Base-by-base conservation (phyloP, 495 filamentous ascomycete genomes). In the Penicillium canariense region DNA sequence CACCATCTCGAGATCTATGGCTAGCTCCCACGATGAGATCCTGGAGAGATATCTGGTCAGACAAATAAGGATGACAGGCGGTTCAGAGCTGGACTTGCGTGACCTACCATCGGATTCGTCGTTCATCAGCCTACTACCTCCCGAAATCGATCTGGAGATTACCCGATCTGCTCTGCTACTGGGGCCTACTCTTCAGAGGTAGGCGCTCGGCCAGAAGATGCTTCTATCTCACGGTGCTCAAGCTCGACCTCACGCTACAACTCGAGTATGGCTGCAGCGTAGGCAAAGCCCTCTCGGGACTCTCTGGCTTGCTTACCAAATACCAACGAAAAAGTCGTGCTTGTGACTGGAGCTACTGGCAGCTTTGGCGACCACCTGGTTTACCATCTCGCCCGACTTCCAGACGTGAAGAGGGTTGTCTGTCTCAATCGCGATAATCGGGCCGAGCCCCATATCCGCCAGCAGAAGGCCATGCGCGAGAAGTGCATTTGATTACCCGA, bases 1-100 rank as follows among this genome's bases (percentile, higher is more conserved):
- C 2, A n/a, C 75, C 72, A 11, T 68, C 79, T 0, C 73, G 77
- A 35, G 66, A 75, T 7, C 58, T 85, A 8, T 87, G 81, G 81
- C 68, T 78, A 14, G 82, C 84, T 0, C 55, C 72, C 1, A 76
- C 70, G 0, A 81, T 82, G 0, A 38, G 61, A 5, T 70, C 75
- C 34, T 87, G 83, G 80, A 83, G 79, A 53, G 59, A 70, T 3
- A 58, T 73, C 0, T 81, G 60, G 60, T 39, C 23, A 3, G 74
- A 44, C 52, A 80, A 47, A 26, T 63, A 66, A 25, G 39, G 14
- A 15, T 27, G 11, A 42, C 14, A 12, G 47, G 17, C 0, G 7
- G 22, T 1, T 56, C 56, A 0, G 54, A 55, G 9, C 11, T 66
- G 3, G 58, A 35, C 28, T 11, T 63, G 2, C 53, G 56, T 8